These are phyloP conservation scores for Penicillium sclerotiorum DNA, from an alignment of 2,329 filamentous ascomycete genomes.

Conservation along the genomic window DNA sequence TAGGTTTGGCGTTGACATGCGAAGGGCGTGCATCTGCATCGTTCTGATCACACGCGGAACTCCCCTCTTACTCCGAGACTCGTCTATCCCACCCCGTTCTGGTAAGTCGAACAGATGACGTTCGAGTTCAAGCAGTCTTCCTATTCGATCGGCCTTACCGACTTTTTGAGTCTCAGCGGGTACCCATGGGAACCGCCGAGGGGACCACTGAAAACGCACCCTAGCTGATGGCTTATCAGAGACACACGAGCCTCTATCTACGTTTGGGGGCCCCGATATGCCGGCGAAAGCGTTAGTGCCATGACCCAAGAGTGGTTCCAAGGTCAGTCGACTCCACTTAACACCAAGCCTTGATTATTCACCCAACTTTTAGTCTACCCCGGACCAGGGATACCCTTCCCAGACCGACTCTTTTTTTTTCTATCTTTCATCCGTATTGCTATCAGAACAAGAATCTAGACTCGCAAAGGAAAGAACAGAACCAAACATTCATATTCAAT, in stretches of 20 bases:
- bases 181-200: background rate
- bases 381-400: conserved; percentile 26
- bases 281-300: conserved; percentile 9
- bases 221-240: conserved; percentile 18
- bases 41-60: conserved; percentile 12
- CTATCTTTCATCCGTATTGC: conserved; percentile 1
- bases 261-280: conserved; percentile 1
- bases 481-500: conserved; percentile 16
- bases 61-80: conserved; percentile 7
- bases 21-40: conserved; percentile 31
- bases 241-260: conserved; percentile 8
- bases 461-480: background rate
- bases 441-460: background rate
- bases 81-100: conserved; percentile 4
- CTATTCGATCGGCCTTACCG: conserved; percentile 1
- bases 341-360: conserved; percentile 20
- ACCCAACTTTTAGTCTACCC: conserved; percentile 31
- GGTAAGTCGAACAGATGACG: conserved; percentile 7
- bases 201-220: conserved; percentile 6
- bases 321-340: conserved; percentile 16
- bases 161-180: background rate
- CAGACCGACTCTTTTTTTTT: conserved; percentile 22
- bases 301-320: conserved; percentile 15
- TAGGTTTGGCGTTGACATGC: conserved; percentile 33
- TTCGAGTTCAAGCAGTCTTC: background rate